A percentile compares a stretch with the other conserved stretches of the same genome.
phyloP scores from a whole-genome alignment of 2,329 filamentous ascomycete genomes.

The Ophiostoma australiae region DNA sequence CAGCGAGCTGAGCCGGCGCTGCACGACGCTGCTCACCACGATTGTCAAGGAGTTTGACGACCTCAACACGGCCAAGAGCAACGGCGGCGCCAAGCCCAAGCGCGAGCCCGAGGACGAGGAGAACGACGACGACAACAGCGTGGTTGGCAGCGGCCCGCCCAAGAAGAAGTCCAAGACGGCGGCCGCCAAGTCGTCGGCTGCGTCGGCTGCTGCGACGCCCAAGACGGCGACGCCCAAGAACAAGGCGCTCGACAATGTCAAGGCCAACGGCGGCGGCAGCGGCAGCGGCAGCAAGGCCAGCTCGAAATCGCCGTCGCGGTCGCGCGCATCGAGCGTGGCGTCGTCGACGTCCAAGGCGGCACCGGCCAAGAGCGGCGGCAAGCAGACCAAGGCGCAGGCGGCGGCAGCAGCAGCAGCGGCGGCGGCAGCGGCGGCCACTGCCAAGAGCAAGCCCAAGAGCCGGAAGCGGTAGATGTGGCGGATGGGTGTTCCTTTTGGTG shows the following conservation, averaged over 20 bases:
- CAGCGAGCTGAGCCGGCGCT: constrained; percentile 84
- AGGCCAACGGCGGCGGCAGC: constrained; percentile 55
- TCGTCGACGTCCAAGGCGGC: constrained; percentile 64
- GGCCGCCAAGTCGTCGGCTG: neutral
- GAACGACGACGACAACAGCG: constrained; percentile 75
- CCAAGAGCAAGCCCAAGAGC: constrained; percentile 18
- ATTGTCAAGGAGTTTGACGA: constrained; percentile 93
- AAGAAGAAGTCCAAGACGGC: constrained; percentile 84
- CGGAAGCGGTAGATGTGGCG: constrained; percentile 23
- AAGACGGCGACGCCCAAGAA: constrained; percentile 54
- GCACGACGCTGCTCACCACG: constrained; percentile 88
- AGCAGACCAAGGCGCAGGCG: constrained; percentile 27
- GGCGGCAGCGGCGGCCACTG: neutral
- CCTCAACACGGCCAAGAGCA: constrained; percentile 43
- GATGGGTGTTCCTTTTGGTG: neutral
- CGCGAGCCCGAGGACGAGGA: constrained; percentile 74
- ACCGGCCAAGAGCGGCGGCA: constrained; percentile 8
- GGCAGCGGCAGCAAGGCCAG: constrained; percentile 66
- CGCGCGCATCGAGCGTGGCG: constrained; percentile 80
- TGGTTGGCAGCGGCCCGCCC: constrained; percentile 73
- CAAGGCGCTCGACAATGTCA: constrained; percentile 86
- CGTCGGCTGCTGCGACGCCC: neutral
- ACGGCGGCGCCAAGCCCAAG: constrained; percentile 66
- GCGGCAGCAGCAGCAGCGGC: neutral
- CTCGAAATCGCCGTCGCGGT: constrained; percentile 68